phyloP scores from a whole-genome alignment of 768 basidiomycete genomes.

The Boletus patriciae region DNA sequence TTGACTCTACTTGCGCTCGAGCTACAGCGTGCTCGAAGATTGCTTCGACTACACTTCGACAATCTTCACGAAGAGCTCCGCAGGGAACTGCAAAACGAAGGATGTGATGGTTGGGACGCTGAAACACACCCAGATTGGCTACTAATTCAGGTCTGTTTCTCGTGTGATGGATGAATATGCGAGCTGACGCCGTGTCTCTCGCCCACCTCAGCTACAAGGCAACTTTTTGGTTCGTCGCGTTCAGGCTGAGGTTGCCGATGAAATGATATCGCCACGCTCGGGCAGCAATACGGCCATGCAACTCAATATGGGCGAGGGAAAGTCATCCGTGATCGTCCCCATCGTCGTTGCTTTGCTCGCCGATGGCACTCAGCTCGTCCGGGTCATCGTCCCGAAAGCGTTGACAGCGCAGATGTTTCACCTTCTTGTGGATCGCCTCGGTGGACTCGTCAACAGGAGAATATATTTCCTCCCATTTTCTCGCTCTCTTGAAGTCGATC shows the following conservation, averaged over 20 bases:
- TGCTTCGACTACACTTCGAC: not conserved
- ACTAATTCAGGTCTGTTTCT: slow-evolving; percentile 40
- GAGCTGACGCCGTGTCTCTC: no score
- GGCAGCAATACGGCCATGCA: no score
- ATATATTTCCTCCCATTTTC: no score
- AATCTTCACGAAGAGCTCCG: slow-evolving; percentile 33
- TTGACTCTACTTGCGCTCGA: slow-evolving; percentile 20
- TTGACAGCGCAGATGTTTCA: no score
- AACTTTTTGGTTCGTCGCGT: slow-evolving; percentile 44
- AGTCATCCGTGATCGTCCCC: no score
- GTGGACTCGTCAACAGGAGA: no score
- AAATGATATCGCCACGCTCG: slow-evolving; percentile 31
- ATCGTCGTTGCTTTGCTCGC: no score
- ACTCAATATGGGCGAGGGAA: no score
- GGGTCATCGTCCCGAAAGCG: no score
- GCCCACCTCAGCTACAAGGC: slow-evolving; percentile 40
- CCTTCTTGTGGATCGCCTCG: no score
- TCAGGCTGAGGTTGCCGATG: slow-evolving; percentile 41
- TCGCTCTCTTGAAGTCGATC: no score
- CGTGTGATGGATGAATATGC: not conserved
- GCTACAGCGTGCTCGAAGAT: slow-evolving; percentile 3
- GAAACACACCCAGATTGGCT: slow-evolving; percentile 41
- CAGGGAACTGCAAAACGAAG: slow-evolving; percentile 27
- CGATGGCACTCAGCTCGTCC: no score
- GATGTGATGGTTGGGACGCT: slow-evolving; percentile 18